Base-by-base conservation (phyloP, 176 grass and related monocot genomes). In the Aegilops speltoides region DNA sequence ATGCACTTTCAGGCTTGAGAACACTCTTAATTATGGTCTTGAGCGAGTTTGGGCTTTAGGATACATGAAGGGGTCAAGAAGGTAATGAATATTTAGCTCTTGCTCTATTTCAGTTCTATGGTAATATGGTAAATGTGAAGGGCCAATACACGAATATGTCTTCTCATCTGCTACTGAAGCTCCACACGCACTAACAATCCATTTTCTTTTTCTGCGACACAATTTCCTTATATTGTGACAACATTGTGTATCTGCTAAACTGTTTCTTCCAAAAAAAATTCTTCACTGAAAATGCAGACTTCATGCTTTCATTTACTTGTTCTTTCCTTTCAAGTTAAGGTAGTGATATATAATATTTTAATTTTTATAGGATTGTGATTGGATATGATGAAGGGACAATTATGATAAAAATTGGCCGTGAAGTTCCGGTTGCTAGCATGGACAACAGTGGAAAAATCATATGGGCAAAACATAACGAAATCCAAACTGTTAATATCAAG, bases 401-500 rank as follows among this genome's bases (percentile, higher is more conserved):
- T 82, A 99, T 99, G 97, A 95, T 99, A 80, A 99, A 99, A 84
- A 94, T 99, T 90, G 97, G 97, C 17, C 97, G 97, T 86, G 97
- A 99, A 91, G 92, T 91, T 70, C 97, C 97, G 77, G 94, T 99
- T 89, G 94, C 90, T 82, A 99, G 97, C 87, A 96, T 99, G 97
- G 97, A 99, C 65, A 93, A 86, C 79, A 94, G 97, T 83, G 97
- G 97, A 24, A 99, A 99, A 89, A 99, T 99, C 63, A 99, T 99
- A 94, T 99, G 97, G 97, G 94, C 97, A 52, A 99, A 99, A 68
- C 97, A 99, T 79, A 99, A 99, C 80, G 97, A 99, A 92, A 89
- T 99, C 36, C 97, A 99, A 80, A 99, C 97, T 14, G 94, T 96
- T 38, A 99, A 99, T 90, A 99, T 99, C 76, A 99, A 96, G 82